A percentile compares a stretch with the other conserved stretches of the same genome.
phyloP scores from a whole-genome alignment of 2,329 filamentous ascomycete genomes.

The Cryphonectria parasitica region DNA sequence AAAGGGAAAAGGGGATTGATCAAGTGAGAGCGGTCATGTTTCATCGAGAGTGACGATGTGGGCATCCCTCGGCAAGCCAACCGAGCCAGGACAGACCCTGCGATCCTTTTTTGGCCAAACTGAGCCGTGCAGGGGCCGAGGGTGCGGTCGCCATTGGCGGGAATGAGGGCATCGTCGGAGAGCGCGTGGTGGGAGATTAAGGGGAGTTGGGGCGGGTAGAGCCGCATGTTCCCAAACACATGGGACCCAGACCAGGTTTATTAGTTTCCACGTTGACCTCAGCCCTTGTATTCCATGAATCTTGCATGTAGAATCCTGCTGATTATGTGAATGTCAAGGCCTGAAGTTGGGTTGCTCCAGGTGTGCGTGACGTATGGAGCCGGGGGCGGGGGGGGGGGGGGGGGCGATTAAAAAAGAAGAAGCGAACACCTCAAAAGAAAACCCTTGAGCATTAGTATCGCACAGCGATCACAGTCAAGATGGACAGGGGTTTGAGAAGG shows the following conservation, averaged over 20 bases:
- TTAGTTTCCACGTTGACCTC: neutral
- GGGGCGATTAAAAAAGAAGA: too few relatives aligned
- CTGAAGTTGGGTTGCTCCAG: neutral
- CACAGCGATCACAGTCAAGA: neutral
- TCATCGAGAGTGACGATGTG: slow-evolving; percentile 10
- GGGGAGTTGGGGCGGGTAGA: slow-evolving; percentile 11
- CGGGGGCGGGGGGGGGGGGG: too few relatives aligned
- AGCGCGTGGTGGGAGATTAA: slow-evolving; percentile 14
- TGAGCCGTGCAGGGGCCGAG: neutral
- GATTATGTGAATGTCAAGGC: neutral
- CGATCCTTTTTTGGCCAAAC: neutral
- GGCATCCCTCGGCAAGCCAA: neutral
- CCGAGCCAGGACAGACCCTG: neutral
- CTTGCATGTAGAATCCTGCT: neutral
- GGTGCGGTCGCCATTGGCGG: slow-evolving; percentile 12
- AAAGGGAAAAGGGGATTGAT: neutral
- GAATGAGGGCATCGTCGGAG: slow-evolving; percentile 17
- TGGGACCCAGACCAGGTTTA: neutral
- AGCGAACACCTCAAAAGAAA: neutral
- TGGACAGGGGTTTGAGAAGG: neutral
- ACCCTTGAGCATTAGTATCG: neutral
- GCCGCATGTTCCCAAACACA: slow-evolving; percentile 6
- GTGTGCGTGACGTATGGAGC: too few relatives aligned
- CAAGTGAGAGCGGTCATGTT: neutral
- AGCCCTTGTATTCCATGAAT: neutral